phyloP scores from a whole-genome alignment of 2,329 filamentous ascomycete species.

The Fusarium penzigii region DNA sequence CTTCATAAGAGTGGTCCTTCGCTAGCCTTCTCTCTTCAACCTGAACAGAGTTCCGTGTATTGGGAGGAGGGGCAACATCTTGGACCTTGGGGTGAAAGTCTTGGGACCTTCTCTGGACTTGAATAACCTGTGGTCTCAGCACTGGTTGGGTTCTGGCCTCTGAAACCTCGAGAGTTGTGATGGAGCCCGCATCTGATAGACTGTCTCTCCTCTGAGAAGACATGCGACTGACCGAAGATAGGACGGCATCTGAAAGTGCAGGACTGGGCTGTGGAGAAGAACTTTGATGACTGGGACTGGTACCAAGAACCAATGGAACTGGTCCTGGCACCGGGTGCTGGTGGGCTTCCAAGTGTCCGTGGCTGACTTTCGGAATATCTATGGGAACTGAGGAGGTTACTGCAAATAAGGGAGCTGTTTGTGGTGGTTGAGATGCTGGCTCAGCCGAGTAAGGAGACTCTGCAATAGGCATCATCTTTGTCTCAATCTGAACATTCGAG shows the following conservation, averaged over 20 bases:
- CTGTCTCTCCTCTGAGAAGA: slow-evolving; percentile 21
- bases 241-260: slow-evolving; percentile 10
- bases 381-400: neutral
- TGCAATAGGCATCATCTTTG: neutral
- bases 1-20: neutral
- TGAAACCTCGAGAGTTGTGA: slow-evolving; percentile 27
- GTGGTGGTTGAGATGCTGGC: neutral
- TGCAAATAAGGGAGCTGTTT: neutral
- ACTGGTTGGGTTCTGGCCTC: slow-evolving; percentile 29
- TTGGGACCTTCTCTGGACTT: slow-evolving; percentile 23
- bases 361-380: neutral
- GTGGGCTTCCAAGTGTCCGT: neutral
- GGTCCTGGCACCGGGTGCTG: neutral
- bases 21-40: no score
- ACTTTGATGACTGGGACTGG: neutral
- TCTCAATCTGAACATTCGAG: neutral
- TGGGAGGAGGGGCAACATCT: slow-evolving; percentile 1
- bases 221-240: slow-evolving; percentile 15
- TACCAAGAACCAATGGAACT: neutral
- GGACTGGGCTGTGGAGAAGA: slow-evolving; percentile 15
- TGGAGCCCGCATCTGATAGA: slow-evolving; percentile 26
- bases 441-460: neutral
- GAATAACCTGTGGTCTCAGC: slow-evolving; percentile 25
- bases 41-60: neutral
- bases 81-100: slow-evolving; percentile 4